Percentiles rank a stretch among this genome's conserved stretches.
Evolutionary conservation across 148 eudicot species (phyloP).

Genomic region (Amaranthus hypochondriacus): DNA sequence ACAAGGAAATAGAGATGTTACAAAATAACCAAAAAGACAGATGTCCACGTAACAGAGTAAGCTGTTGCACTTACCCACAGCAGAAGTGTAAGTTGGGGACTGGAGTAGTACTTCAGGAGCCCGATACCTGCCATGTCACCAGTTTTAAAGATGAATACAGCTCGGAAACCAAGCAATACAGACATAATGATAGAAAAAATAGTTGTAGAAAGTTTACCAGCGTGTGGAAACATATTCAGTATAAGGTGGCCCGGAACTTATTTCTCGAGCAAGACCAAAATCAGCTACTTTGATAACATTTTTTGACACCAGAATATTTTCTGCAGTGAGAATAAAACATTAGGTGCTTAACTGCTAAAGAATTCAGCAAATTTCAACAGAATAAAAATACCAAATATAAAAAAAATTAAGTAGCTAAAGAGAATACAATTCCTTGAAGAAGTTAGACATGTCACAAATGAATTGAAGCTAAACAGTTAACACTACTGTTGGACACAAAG

Average conservation of each 20-base stretch:
- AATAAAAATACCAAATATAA: background rate
- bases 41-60: background rate
- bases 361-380: background rate
- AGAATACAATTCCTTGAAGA: background rate
- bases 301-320: conserved; percentile 81
- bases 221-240: conserved; percentile 96
- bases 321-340: conserved; percentile 32
- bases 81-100: conserved; percentile 71
- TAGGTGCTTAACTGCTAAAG: background rate
- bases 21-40: background rate
- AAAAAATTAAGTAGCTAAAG: background rate
- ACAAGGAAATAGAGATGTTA: conserved; percentile 1
- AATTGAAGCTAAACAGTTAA: background rate
- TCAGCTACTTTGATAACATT: conserved; percentile 80
- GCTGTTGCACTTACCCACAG: conserved; percentile 67
- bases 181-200: background rate
- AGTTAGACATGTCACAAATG: background rate
- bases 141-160: background rate
- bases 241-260: conserved; percentile 66
- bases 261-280: conserved; percentile 98
- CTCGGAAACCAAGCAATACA: background rate
- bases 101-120: conserved; percentile 97
- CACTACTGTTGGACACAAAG: background rate
- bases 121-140: conserved; percentile 64
- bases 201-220: conserved; percentile 40